Percentiles rank a stretch among this genome's conserved stretches.
phyloP scores from a whole-genome alignment of 768 basidiomycete genomes.

The Mrakia hoshinonis region DNA sequence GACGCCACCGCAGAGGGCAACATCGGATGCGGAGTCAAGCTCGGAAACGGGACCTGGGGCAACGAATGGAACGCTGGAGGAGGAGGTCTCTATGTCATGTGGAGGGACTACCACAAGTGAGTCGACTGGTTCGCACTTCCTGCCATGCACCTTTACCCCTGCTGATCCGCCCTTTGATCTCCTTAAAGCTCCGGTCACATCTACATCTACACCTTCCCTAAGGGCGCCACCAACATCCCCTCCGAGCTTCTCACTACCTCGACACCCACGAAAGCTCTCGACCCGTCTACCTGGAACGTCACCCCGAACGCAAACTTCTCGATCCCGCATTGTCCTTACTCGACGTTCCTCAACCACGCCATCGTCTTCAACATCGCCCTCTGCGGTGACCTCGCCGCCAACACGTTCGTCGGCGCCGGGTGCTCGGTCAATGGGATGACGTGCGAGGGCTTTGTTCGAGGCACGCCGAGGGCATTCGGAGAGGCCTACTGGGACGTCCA shows the following conservation, averaged over 20 bases:
- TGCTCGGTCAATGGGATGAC: slow-evolving; percentile 31
- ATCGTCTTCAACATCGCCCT: slow-evolving; percentile 45
- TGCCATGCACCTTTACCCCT: background rate
- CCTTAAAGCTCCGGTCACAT: slow-evolving; percentile 43
- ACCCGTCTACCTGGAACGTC: slow-evolving; percentile 34
- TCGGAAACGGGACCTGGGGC: slow-evolving; percentile 38
- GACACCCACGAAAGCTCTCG: slow-evolving; percentile 19
- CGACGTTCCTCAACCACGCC: slow-evolving; percentile 44
- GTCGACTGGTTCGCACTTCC: background rate
- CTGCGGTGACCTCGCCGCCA: slow-evolving; percentile 37
- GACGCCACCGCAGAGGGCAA: slow-evolving; percentile 46
- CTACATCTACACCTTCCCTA: slow-evolving; percentile 57
- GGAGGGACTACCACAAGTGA: slow-evolving; percentile 38
- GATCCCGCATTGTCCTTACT: slow-evolving; percentile 34
- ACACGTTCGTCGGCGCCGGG: slow-evolving; percentile 33
- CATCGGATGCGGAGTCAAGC: slow-evolving; percentile 53
- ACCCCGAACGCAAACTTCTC: slow-evolving; percentile 38
- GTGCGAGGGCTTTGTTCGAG: slow-evolving; percentile 51
- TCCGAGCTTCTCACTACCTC: slow-evolving; percentile 37
- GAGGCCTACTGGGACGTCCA: slow-evolving; percentile 66
- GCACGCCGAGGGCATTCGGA: slow-evolving; percentile 52
- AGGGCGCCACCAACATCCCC: slow-evolving; percentile 47
- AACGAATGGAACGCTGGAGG: slow-evolving; percentile 39
- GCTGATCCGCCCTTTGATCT: background rate
- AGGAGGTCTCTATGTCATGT: slow-evolving; percentile 58